These are phyloP conservation scores for Aspergillus pseudonomiae DNA, from an alignment of 2,329 filamentous ascomycete species.

Conservation along the genomic window DNA sequence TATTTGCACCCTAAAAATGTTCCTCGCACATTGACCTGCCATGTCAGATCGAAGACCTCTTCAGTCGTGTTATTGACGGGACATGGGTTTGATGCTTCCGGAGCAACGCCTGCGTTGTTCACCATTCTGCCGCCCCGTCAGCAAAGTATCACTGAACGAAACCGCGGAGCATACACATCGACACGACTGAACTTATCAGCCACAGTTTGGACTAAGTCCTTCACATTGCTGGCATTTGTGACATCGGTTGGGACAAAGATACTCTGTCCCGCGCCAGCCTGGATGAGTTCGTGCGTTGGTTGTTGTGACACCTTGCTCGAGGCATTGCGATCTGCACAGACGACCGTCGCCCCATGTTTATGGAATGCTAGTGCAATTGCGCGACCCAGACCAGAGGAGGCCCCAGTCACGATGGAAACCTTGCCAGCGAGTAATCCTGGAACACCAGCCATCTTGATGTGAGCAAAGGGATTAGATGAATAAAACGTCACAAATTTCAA, in stretches of 20 bases:
- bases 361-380: neutral
- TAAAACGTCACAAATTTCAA: too few species aligned
- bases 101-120: neutral
- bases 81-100: neutral
- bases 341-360: neutral
- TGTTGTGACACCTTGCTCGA: neutral
- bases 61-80: neutral
- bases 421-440: neutral
- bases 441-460: neutral
- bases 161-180: neutral
- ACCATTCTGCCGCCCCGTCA: neutral
- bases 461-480: too few species aligned
- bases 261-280: neutral
- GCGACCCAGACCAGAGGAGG: neutral
- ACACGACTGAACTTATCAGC: neutral
- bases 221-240: neutral
- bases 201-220: neutral
- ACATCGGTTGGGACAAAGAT: neutral
- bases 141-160: neutral
- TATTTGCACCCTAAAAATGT: neutral
- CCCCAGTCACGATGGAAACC: neutral
- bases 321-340: neutral
- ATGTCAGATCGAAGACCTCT: neutral
- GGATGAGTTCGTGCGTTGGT: neutral
- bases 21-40: neutral